A percentile compares a stretch with the other conserved stretches of the same genome.
These are phyloP conservation scores for Penicillium silybi DNA, from an alignment of 495 filamentous ascomycete species.

Conservation along the genomic window DNA sequence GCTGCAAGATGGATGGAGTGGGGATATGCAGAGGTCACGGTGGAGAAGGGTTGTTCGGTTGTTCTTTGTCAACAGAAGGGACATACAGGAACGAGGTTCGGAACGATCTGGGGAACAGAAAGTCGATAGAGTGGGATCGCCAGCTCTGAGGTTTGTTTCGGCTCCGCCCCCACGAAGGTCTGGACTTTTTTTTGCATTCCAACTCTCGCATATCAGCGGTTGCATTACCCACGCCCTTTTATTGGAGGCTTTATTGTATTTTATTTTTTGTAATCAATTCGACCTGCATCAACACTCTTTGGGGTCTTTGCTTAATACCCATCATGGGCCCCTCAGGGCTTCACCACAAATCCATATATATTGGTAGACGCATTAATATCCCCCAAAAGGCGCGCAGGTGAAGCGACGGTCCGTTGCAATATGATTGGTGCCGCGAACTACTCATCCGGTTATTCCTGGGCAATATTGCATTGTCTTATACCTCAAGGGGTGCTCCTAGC, in stretches of 20 bases:
- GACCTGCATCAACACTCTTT: not conserved
- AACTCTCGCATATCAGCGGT: not conserved
- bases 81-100: not conserved
- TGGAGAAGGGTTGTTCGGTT: not conserved
- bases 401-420: not conserved
- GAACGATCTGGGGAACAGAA: no score
- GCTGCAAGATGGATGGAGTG: not conserved
- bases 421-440: not conserved
- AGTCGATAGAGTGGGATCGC: no score
- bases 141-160: not conserved
- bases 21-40: not conserved
- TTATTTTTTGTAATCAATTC: not conserved
- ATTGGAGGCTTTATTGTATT: not conserved
- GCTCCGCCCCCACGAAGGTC: not conserved
- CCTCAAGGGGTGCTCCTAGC: not conserved
- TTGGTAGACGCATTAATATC: constrained; percentile 20
- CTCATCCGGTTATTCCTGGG: not conserved
- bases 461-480: not conserved
- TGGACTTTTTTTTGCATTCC: not conserved
- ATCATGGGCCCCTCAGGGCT: constrained; percentile 7
- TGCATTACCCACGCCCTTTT: not conserved
- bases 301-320: not conserved
- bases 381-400: not conserved
- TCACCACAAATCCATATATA: constrained; percentile 18
- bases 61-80: not conserved